Evolutionary conservation across 2,329 filamentous ascomycete species (phyloP).

Genomic region (Coniochaeta hoffmannii): DNA sequence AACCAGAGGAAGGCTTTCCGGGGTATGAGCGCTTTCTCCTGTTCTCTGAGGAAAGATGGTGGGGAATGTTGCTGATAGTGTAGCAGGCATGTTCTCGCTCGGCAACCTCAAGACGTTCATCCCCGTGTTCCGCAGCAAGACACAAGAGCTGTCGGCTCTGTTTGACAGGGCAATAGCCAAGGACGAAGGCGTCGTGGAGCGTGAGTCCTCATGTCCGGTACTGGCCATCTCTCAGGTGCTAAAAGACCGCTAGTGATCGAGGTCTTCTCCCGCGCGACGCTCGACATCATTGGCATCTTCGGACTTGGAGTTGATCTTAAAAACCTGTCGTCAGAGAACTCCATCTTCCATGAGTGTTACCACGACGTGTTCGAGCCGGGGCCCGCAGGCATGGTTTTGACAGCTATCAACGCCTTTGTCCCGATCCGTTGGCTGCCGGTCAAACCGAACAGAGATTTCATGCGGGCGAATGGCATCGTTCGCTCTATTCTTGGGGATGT

Average conservation of each 20-base stretch:
- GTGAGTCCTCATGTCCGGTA: not conserved
- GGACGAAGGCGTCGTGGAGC: not conserved
- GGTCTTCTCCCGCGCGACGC: conserved; percentile 21
- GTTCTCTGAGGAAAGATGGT: not conserved
- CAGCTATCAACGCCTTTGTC: conserved; percentile 22
- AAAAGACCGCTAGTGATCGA: conserved; percentile 10
- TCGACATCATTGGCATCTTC: conserved; percentile 28
- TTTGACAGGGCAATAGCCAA: conserved; percentile 7
- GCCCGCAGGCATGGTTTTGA: conserved; percentile 14
- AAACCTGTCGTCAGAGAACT: conserved; percentile 15
- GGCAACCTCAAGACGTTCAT: conserved; percentile 24
- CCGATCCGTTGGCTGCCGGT: conserved; percentile 29
- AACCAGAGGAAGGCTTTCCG: conserved; percentile 15
- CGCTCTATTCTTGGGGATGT: conserved; percentile 19
- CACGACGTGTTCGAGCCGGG: conserved; percentile 17
- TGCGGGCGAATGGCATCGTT: conserved; percentile 20
- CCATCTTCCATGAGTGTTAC: conserved; percentile 19
- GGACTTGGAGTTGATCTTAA: conserved; percentile 25
- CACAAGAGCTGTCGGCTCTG: conserved; percentile 19
- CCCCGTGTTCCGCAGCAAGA: conserved; percentile 26
- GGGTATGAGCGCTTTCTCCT: not conserved
- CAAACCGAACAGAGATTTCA: conserved; percentile 26
- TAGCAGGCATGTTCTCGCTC: conserved; percentile 22
- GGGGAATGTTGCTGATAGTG: conserved; percentile 18
- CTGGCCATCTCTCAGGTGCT: no score